Evolutionary conservation across 225 moss, liverwort and hornwort genomes (phyloP).

Genomic region (Pseudisothecium myosuroides): DNA sequence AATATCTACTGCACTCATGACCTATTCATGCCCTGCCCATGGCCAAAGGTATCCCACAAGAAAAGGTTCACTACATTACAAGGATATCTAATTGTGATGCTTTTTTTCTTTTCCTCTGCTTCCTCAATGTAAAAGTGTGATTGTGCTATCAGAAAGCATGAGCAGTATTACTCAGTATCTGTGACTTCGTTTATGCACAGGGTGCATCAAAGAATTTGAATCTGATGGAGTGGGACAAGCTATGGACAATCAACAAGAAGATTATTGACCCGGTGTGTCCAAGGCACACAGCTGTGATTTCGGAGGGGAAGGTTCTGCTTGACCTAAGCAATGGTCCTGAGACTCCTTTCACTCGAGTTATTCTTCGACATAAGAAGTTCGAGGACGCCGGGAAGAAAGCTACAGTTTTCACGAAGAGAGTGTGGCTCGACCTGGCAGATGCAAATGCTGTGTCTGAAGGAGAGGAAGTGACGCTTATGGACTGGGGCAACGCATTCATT

Average conservation of each 20-base stretch:
- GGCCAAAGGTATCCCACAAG: neutral
- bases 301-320: conserved; percentile 55
- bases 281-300: conserved; percentile 60
- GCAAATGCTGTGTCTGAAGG: conserved; percentile 42
- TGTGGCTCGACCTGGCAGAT: conserved; percentile 75
- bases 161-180: neutral
- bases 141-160: neutral
- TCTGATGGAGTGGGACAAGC: conserved; percentile 90
- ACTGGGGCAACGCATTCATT: conserved; percentile 79
- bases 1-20: neutral
- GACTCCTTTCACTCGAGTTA: conserved; percentile 41
- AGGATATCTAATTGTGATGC: neutral
- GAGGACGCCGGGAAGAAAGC: conserved; percentile 70
- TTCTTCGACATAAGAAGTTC: conserved; percentile 69
- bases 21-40: neutral
- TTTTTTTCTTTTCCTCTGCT: neutral
- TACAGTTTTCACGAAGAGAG: conserved; percentile 45
- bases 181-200: conserved; percentile 7
- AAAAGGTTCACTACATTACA: neutral
- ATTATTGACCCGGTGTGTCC: conserved; percentile 70
- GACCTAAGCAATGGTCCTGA: conserved; percentile 55
- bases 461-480: conserved; percentile 80
- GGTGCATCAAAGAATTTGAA: conserved; percentile 84
- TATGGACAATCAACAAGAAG: conserved; percentile 91
- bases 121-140: neutral